Evolutionary conservation across 805 yeast species (phyloP), one percentile per base, ranked within the genome.

Genomic region (Candida dendrica): DNA sequence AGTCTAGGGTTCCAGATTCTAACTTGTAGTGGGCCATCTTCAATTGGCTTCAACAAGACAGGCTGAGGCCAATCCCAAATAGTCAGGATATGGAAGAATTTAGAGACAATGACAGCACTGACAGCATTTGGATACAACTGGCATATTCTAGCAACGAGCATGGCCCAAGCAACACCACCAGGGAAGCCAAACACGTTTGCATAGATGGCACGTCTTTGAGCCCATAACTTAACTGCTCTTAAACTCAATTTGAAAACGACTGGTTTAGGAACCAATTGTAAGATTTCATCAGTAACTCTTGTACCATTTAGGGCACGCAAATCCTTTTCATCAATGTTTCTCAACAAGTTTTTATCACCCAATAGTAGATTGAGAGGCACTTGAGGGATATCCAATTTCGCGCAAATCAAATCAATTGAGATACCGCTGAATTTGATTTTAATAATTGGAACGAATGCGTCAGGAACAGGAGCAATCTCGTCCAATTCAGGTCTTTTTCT

Each of bases 111-210:
- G 3, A 85, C 88, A 0, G 98, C 87, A 47, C 96, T 82, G 11
- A 89, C 95, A 0, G 98, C 95, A 63, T 91, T 91, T 9, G 98
- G 98, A 59, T 91, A 93, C 39, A 93, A 66, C 61, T 93, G 98
- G 63, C 98, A 93, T 24, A 93, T 88, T 53, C 98, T 74, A 1
- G 98, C 98, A n/a, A 90, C 97, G 34, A 93, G 63, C 97, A 93
- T 93, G 1, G 98, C 98, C 98, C 98, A 93, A 1, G 98, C 98
- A 38, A 93, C 98, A 63, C 98, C 98, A 56, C 98, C 98, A 1
- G 98, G 98, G 64, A 91, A 93, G 0, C 98, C 98, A 73, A 84
- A 87, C 36, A 93, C 84, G 58, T 93, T 93, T 6, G 87, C 97
- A 64, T 93, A 93, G 14, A 93, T 77, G 0, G 96, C 98, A 39